Evolutionary conservation across 768 basidiomycete species (phyloP).

Genomic region (Pisolithus albus): DNA sequence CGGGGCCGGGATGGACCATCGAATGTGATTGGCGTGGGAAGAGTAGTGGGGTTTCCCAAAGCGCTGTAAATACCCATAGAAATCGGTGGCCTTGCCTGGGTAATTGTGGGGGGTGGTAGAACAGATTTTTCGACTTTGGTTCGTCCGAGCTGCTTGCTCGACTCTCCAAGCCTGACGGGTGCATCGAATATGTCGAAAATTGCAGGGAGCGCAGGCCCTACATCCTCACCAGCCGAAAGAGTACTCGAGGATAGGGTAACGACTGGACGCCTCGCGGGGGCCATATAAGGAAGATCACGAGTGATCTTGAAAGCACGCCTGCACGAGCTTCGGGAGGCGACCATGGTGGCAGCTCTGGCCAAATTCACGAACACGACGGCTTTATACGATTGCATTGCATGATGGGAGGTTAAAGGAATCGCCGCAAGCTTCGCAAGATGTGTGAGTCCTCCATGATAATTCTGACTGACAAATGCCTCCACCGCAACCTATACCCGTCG

Average conservation of each 20-base stretch:
- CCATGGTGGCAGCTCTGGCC: slow-evolving; percentile 9
- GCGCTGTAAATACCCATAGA: slow-evolving; percentile 3
- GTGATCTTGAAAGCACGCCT: slow-evolving; percentile 3
- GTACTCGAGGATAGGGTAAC: slow-evolving; percentile 5
- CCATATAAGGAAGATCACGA: slow-evolving; percentile 5
- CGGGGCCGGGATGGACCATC: slow-evolving; percentile 43
- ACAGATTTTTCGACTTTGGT: slow-evolving; percentile 3
- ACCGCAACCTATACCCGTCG: background rate
- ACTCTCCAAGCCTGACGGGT: slow-evolving; percentile 35
- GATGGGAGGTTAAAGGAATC: background rate
- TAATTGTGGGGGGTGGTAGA: slow-evolving; percentile 3
- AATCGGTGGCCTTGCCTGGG: slow-evolving; percentile 6
- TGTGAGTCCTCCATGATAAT: background rate
- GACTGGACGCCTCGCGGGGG: slow-evolving; percentile 10
- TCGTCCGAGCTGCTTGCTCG: slow-evolving; percentile 20
- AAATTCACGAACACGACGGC: background rate
- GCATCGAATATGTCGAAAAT: slow-evolving; percentile 51
- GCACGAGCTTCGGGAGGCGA: slow-evolving; percentile 7
- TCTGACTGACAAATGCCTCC: background rate
- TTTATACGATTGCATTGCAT: background rate
- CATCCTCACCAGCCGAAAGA: slow-evolving; percentile 2
- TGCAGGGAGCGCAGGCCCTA: slow-evolving; percentile 18
- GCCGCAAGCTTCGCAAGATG: background rate
- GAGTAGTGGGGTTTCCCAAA: slow-evolving; percentile 21
- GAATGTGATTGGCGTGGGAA: slow-evolving; percentile 41